Evolutionary conservation across 2,329 filamentous ascomycete species (phyloP).

Genomic region (Aspergillus cejpii): DNA sequence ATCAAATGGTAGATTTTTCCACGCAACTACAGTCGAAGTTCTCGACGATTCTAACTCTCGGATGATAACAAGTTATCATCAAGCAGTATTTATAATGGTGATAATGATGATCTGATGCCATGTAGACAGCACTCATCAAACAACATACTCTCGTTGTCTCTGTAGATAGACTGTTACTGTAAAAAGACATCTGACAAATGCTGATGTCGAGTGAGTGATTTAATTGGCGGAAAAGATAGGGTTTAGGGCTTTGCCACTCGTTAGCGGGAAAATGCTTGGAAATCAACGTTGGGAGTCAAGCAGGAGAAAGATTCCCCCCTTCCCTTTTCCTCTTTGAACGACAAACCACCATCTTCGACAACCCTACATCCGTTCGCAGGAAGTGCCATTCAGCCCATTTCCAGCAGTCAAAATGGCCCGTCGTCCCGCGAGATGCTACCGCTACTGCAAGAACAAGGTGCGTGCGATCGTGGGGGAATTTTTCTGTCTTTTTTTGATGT

Average conservation of each 20-base stretch:
- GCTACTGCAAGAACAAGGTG: slow-evolving; percentile 99
- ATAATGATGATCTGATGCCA: too few species aligned
- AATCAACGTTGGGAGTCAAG: slow-evolving; percentile 33
- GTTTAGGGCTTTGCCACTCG: slow-evolving; percentile 41
- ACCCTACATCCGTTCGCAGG: slow-evolving; percentile 41
- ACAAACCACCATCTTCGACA: slow-evolving; percentile 32
- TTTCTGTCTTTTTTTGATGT: slow-evolving; percentile 18
- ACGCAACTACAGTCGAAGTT: too few species aligned
- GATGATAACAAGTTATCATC: too few species aligned
- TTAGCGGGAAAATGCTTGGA: slow-evolving; percentile 39
- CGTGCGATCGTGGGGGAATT: slow-evolving; percentile 33
- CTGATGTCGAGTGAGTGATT: slow-evolving; percentile 6
- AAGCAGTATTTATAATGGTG: too few species aligned
- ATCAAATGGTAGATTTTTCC: too few species aligned
- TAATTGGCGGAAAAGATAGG: slow-evolving; percentile 33
- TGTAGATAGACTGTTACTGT: too few species aligned
- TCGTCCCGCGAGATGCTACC: slow-evolving; percentile 98
- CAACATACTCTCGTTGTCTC: too few species aligned
- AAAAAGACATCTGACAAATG: slow-evolving; percentile 20
- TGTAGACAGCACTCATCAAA: too few species aligned
- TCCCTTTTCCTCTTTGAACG: slow-evolving; percentile 29
- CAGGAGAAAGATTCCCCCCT: slow-evolving; percentile 21
- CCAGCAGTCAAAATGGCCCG: slow-evolving; percentile 86
- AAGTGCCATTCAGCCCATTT: slow-evolving; percentile 44
- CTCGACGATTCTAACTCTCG: too few species aligned